These are phyloP conservation scores for Simplicillium aogashimaense DNA, from an alignment of 2,329 filamentous ascomycete genomes.

Conservation along the genomic window DNA sequence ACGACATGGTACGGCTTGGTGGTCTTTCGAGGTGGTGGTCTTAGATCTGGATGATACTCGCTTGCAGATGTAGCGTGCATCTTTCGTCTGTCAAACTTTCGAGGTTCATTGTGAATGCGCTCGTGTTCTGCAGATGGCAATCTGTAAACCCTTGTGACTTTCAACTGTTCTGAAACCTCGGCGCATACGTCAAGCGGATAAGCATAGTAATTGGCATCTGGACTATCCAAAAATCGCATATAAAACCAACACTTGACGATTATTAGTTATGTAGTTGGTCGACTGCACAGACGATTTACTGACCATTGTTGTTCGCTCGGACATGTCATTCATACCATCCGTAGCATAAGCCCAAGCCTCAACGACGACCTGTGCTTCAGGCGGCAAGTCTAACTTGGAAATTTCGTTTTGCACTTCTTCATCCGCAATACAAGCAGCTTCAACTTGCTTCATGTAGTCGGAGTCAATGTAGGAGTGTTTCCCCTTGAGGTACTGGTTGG, in stretches of 20 bases:
- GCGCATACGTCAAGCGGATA: constrained; percentile 42
- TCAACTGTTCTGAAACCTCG: constrained; percentile 34
- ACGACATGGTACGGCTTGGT: constrained; percentile 18
- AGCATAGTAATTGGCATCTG: constrained; percentile 44
- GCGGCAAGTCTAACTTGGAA: constrained; percentile 29
- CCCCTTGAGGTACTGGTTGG: constrained; percentile 23
- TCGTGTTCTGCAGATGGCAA: constrained; percentile 29
- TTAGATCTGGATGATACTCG: constrained; percentile 23
- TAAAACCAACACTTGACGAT: constrained; percentile 24
- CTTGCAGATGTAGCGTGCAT: constrained; percentile 30
- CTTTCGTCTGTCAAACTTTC: constrained; percentile 28
- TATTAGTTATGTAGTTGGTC: not conserved
- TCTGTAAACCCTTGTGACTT: constrained; percentile 34
- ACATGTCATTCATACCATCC: constrained; percentile 42
- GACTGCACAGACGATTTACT: not conserved
- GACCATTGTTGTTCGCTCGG: constrained; percentile 37
- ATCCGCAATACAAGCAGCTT: constrained; percentile 34
- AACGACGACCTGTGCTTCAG: constrained; percentile 31
- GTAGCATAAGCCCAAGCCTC: constrained; percentile 48
- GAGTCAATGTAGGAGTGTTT: constrained; percentile 37
- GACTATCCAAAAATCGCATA: constrained; percentile 24
- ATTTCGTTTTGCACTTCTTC: constrained; percentile 31
- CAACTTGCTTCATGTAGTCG: constrained; percentile 35
- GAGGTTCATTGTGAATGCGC: constrained; percentile 16
- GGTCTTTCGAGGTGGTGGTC: constrained; percentile 12